Evolutionary conservation across 2,329 filamentous ascomycete species (phyloP), one percentile per base, ranked within the genome.

Genomic region (Myriosclerotinia duriaeana): DNA sequence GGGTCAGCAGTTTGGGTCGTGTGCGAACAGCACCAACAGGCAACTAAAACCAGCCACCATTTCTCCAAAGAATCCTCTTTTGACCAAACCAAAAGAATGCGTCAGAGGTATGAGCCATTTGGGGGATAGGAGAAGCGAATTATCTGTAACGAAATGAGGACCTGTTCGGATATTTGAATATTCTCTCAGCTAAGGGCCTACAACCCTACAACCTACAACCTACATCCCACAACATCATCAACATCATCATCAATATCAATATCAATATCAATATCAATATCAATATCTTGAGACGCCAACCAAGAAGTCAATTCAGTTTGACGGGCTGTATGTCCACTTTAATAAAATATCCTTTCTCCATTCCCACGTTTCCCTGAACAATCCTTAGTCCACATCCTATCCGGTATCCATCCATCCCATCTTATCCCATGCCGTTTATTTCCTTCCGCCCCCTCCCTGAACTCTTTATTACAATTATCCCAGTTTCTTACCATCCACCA

Each of bases 1-100:
- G 64, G 64, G 46, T 65, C 54, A 52, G 44, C 38, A 53, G 48
- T 53, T 65, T 61, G 64, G 64, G 64, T 65, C 44, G 22, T 63
- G 40, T 64, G 53, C 48, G 40, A 64, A 38, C 52, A 52, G 53
- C 53, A 58, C 40, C 44, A 40, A 58, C 53, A 52, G 36, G 40
- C 26, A 53, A 58, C 34, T 20, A 64, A 52, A 58, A 26, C 20
- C 38, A 64, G 65, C 44, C 65, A 63, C 65, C n/a, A 55, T 36
- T 63, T 64, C 48, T 36, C 65, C 50, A 55, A 42, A 46, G 38
- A 46, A 65, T 38, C 26, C 17, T 52, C 4, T 60, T n/a, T 50
- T 42, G 38, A 34, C 15, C 22, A 60, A 50, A 44, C 5, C 7
- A 22, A 42, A 22, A 42, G 30, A 40, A 56, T 20, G 53, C 22